These are phyloP conservation scores for Hericium rajendrae DNA, from an alignment of 768 basidiomycete genomes.

Conservation along the genomic window DNA sequence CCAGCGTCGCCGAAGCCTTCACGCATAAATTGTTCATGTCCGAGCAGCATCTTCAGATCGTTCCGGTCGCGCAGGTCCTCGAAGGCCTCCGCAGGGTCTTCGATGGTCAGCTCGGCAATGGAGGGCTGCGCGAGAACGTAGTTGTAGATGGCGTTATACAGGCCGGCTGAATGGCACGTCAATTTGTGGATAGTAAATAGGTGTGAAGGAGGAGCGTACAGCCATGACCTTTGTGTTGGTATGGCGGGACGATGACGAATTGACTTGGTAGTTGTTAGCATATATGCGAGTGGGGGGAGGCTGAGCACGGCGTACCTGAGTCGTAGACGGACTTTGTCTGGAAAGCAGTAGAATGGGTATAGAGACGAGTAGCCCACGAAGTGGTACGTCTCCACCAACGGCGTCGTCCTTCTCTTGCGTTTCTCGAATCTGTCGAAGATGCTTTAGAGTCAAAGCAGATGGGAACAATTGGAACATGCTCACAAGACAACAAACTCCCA, in stretches of 20 bases:
- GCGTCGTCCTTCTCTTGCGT: slow-evolving; percentile 46
- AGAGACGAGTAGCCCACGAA: slow-evolving; percentile 92
- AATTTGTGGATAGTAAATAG: neutral
- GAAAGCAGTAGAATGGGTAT: slow-evolving; percentile 94
- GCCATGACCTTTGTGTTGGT: slow-evolving; percentile 84
- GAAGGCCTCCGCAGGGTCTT: slow-evolving; percentile 97
- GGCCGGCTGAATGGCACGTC: slow-evolving; percentile 45
- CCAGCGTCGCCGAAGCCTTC: slow-evolving; percentile 51
- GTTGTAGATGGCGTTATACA: slow-evolving; percentile 81
- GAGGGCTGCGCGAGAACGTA: slow-evolving; percentile 54
- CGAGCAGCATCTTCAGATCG: slow-evolving; percentile 73
- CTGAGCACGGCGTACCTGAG: slow-evolving; percentile 50
- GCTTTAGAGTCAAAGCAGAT: neutral
- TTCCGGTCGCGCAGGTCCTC: slow-evolving; percentile 92
- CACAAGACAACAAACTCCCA: slow-evolving; percentile 93
- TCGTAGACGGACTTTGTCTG: slow-evolving; percentile 79
- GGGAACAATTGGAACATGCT: slow-evolving; percentile 20
- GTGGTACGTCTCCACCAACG: slow-evolving; percentile 62
- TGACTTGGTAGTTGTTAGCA: slow-evolving; percentile 42
- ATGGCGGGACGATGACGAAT: slow-evolving; percentile 88
- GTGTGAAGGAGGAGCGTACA: slow-evolving; percentile 42
- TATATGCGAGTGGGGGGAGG: neutral
- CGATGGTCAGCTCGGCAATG: slow-evolving; percentile 90
- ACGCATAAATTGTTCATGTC: slow-evolving; percentile 52
- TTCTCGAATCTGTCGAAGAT: slow-evolving; percentile 63